Evolutionary conservation across 306 rosid genomes (phyloP), one percentile per base, ranked within the genome.

Genomic region (Albizia julibrissin): DNA sequence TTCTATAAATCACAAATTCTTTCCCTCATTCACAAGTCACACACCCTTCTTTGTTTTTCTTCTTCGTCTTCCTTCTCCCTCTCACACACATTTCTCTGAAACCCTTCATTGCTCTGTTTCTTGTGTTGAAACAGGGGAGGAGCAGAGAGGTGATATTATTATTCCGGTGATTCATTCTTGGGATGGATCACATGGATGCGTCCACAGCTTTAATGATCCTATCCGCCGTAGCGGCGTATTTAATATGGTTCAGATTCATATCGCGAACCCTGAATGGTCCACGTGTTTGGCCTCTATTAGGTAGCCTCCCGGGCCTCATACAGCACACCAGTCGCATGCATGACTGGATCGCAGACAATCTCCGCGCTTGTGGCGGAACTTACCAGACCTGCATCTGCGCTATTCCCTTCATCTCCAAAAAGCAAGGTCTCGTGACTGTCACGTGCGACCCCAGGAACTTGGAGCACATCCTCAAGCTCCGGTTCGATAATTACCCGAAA

Each of bases 401-500:
- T 7, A 16, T 95, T 11, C 99, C 99, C 1, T 90, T 89, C 79
- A 86, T 93, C 19, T 92, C 99, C 0, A 73, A 75, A 12, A 95
- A 88, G 62, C 95, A 93, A 43, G 89, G 92, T 0, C 95, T 89
- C 78, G 92, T 95, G 54, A 95, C 98, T 0, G 98, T 95, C 90
- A 95, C 98, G 29, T 95, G 97, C 84, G 97, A 95, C 47, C 97
- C 98, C 21, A 89, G 87, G 80, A 93, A 95, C 81, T 31, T 95
- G 34, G 97, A 95, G 88, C 97, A 93, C 85, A 91, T 95, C 27
- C 84, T 95, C 79, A 94, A 93, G 83, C 78, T 83, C 77, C 93
- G 95, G 47, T 94, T 94, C 69, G 97, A 93, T 33, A 94, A 94
- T 52, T 94, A 94, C 80, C 98, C 98, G 6, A 94, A 94, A 80